phyloP scores from a whole-genome alignment of 2,329 filamentous ascomycete genomes.

The Sarocladium strictum region DNA sequence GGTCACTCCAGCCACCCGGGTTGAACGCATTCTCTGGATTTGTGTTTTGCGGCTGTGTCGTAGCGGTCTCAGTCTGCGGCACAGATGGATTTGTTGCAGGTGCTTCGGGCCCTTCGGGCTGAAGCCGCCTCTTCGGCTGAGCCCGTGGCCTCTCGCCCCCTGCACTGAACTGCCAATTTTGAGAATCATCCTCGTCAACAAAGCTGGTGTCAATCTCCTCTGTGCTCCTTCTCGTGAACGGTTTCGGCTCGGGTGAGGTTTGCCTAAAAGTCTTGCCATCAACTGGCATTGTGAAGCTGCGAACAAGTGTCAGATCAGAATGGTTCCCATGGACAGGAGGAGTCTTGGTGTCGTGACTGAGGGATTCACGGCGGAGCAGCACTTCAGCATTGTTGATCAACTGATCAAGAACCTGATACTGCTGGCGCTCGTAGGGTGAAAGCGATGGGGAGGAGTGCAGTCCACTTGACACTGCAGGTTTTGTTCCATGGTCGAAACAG shows the following conservation, averaged over 20 bases:
- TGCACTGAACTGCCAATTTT: constrained; percentile 47
- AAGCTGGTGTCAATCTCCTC: constrained; percentile 60
- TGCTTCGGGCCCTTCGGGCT: neutral
- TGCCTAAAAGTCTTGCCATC: constrained; percentile 31
- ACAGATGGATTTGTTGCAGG: neutral
- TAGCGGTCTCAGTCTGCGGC: neutral
- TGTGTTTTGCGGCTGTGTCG: neutral
- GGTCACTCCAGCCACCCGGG: constrained; percentile 46
- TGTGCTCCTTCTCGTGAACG: constrained; percentile 44
- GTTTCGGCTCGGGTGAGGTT: constrained; percentile 28
- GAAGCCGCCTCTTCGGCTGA: constrained; percentile 17
- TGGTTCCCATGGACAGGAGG: constrained; percentile 14
- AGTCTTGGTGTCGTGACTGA: constrained; percentile 8
- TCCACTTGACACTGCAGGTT: constrained; percentile 25
- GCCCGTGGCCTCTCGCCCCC: constrained; percentile 29
- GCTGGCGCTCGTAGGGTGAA: constrained; percentile 34
- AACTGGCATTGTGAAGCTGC: constrained; percentile 47
- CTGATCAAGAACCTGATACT: constrained; percentile 29
- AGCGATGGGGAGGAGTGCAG: constrained; percentile 18
- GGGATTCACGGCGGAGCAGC: constrained; percentile 13
- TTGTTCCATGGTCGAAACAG: constrained; percentile 11
- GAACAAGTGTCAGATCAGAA: constrained; percentile 24
- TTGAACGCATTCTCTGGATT: constrained; percentile 35
- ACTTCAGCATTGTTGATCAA: constrained; percentile 27
- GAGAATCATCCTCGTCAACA: constrained; percentile 39